Conservation (phyloP, 495 filamentous ascomycete species). For the Aspergillus cavernicola region DNA sequence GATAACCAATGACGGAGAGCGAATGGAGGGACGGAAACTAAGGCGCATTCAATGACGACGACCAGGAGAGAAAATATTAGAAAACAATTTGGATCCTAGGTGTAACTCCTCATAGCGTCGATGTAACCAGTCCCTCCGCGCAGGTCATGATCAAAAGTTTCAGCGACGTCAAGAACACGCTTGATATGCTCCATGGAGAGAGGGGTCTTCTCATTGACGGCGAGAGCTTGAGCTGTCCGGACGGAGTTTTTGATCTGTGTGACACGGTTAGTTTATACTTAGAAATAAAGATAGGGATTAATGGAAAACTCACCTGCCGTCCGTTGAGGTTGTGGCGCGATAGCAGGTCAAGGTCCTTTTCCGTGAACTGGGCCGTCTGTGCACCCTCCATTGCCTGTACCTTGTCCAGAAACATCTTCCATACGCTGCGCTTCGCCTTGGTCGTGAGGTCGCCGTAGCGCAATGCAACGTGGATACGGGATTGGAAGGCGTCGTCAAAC, state of each 20-base stretch:
- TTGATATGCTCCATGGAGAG: constrained; percentile 80
- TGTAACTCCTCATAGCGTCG: constrained; percentile 51
- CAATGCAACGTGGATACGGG: constrained; percentile 69
- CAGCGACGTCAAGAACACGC: constrained; percentile 74
- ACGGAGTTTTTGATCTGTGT: constrained; percentile 86
- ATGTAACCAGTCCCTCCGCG: constrained; percentile 59
- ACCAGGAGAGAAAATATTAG: not conserved
- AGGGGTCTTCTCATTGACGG: constrained; percentile 67
- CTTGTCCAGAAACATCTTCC: constrained; percentile 78
- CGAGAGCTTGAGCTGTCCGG: constrained; percentile 79
- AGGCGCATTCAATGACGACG: not conserved
- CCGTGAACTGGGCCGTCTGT: constrained; percentile 58
- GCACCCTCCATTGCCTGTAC: constrained; percentile 63
- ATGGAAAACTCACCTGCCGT: constrained; percentile 57
- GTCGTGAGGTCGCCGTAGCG: constrained; percentile 73
- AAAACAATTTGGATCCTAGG: constrained; percentile 22
- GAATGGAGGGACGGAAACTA: not conserved
- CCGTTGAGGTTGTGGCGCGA: constrained; percentile 75
- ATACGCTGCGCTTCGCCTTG: constrained; percentile 77
- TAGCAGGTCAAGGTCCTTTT: constrained; percentile 64
- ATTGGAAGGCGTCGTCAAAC: constrained; percentile 67
- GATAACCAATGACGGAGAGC: constrained; percentile 9
- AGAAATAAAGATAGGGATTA: not conserved
- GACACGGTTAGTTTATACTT: constrained; percentile 5
- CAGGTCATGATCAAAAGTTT: constrained; percentile 76